A percentile compares a stretch with the other conserved stretches of the same genome.
phyloP scores from a whole-genome alignment of 2,329 filamentous ascomycete species.

The Furcasterigmium sp. region DNA sequence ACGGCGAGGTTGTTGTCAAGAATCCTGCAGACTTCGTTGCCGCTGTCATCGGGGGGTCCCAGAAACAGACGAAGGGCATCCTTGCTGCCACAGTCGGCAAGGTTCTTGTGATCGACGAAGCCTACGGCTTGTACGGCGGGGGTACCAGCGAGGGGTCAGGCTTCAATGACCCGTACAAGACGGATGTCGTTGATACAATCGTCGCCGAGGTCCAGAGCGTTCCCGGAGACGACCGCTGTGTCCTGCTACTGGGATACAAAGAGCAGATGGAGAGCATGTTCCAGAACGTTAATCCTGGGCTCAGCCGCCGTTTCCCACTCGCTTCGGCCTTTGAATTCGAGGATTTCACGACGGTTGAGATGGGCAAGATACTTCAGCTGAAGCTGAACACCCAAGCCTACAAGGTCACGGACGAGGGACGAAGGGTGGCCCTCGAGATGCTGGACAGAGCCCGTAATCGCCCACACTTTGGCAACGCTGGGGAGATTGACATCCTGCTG shows the following conservation, averaged over 20 bases:
- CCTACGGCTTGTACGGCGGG: conserved; percentile 57
- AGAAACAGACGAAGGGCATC: conserved; percentile 67
- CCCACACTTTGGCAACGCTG: conserved; percentile 66
- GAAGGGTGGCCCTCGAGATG: conserved; percentile 51
- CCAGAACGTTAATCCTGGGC: conserved; percentile 66
- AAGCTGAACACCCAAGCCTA: conserved; percentile 57
- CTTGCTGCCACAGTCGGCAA: conserved; percentile 63
- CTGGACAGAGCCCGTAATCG: conserved; percentile 56
- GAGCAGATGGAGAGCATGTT: conserved; percentile 69
- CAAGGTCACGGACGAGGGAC: conserved; percentile 43
- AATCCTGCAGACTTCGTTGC: conserved; percentile 73
- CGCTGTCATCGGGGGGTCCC: conserved; percentile 56
- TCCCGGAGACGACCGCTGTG: conserved; percentile 66
- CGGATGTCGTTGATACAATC: conserved; percentile 66
- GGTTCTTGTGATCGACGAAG: conserved; percentile 76
- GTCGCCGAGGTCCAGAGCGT: conserved; percentile 68
- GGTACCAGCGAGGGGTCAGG: conserved; percentile 17
- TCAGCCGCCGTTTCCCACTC: conserved; percentile 61
- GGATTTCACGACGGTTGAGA: conserved; percentile 57
- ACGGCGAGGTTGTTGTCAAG: conserved; percentile 66
- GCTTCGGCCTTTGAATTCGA: conserved; percentile 61
- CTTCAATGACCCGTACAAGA: conserved; percentile 42
- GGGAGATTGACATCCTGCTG: conserved; percentile 65
- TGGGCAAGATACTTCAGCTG: conserved; percentile 53
- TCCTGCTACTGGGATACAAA: conserved; percentile 66